These are phyloP conservation scores for Hura crepitans DNA, from an alignment of 441 rosid genomes.

Conservation along the genomic window DNA sequence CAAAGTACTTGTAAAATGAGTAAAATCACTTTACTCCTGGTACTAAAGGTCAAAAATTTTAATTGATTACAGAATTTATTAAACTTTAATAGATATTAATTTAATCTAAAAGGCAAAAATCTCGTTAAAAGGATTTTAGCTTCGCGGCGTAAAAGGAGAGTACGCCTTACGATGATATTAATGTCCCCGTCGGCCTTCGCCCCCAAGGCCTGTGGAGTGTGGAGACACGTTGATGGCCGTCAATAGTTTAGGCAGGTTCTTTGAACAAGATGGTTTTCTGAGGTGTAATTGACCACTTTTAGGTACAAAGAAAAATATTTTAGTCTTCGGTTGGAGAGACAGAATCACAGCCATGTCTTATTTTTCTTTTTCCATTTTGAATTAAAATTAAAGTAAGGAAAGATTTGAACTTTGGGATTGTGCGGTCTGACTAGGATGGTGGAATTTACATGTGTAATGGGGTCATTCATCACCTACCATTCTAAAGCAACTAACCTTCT, in stretches of 20 bases:
- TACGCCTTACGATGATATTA: too few relatives aligned
- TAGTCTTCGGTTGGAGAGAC: not conserved
- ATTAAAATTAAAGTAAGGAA: not conserved
- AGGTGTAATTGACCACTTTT: constrained; percentile 20
- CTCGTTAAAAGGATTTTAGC: too few relatives aligned
- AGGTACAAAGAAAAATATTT: not conserved
- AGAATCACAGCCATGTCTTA: not conserved
- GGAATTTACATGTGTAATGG: constrained; percentile 31
- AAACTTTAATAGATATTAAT: too few relatives aligned
- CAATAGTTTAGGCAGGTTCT: too few relatives aligned
- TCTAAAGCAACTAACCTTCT: not conserved
- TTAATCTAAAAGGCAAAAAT: too few relatives aligned
- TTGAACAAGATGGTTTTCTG: constrained; percentile 8
- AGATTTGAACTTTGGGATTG: not conserved
- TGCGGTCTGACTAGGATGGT: constrained; percentile 45
- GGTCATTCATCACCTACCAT: constrained; percentile 24
- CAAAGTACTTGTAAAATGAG: too few relatives aligned
- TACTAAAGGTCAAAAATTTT: too few relatives aligned
- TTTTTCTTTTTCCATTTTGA: not conserved
- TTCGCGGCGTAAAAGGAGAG: too few relatives aligned
- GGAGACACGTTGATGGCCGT: not conserved
- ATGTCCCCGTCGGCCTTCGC: not conserved
- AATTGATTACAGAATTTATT: too few relatives aligned
- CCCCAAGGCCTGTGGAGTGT: too few relatives aligned
- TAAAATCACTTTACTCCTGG: too few relatives aligned